phyloP scores from a whole-genome alignment of 768 basidiomycete species.

The Mycena sanguinolenta region DNA sequence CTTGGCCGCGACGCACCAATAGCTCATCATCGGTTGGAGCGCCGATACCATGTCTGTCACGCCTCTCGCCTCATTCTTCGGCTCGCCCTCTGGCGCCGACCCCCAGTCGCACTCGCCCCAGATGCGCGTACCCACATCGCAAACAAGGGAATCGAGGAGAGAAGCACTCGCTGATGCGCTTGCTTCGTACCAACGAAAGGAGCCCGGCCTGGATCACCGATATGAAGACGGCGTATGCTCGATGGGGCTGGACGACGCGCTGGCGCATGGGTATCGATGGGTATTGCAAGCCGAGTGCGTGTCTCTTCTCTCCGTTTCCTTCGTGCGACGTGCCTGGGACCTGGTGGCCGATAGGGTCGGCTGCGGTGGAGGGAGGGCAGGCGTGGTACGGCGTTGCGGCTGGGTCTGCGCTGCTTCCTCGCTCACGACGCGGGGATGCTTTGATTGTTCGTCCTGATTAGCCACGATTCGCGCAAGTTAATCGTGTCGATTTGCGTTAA shows the following conservation, averaged over 20 bases:
- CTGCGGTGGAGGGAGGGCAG: no score
- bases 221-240: conserved; percentile 81
- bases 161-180: conserved; percentile 76
- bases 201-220: conserved; percentile 67
- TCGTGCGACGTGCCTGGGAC: no score
- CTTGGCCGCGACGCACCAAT: conserved; percentile 86
- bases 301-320: conserved; percentile 15
- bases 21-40: conserved; percentile 94
- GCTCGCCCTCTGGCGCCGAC: no score
- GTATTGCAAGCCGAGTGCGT: conserved; percentile 96
- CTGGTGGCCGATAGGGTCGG: no score
- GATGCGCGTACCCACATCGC: conserved; percentile 59
- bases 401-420: no score
- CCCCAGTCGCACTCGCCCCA: no score
- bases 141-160: conserved; percentile 73
- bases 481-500: no score
- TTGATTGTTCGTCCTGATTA: no score
- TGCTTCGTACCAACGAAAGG: conserved; percentile 69
- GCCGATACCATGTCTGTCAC: conserved; percentile 81
- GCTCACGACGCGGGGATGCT: no score
- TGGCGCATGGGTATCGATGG: conserved; percentile 94
- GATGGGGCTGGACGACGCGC: conserved; percentile 90
- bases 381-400: no score
- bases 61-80: no score
- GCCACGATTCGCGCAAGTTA: no score